Conservation (phyloP, 805 yeast species). For the Ogataea trehaloabstinens region DNA sequence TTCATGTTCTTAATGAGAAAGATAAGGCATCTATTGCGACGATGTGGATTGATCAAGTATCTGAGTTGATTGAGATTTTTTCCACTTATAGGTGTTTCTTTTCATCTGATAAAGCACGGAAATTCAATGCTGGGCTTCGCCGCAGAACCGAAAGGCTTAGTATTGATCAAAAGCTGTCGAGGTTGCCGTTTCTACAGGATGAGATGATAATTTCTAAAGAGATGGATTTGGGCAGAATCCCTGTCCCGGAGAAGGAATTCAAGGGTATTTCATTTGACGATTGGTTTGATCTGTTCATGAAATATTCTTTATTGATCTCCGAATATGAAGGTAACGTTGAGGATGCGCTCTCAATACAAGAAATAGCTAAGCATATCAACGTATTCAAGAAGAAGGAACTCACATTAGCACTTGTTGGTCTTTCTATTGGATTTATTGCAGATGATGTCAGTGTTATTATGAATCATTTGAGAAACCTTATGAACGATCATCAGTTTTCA, state of each 20-base stretch:
- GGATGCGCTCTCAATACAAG: constrained; percentile 67
- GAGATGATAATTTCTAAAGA: constrained; percentile 41
- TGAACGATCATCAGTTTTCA: constrained; percentile 73
- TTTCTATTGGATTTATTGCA: constrained; percentile 49
- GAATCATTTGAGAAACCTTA: constrained; percentile 57
- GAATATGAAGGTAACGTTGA: constrained; percentile 51
- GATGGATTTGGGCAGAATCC: constrained; percentile 22
- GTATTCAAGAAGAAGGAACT: constrained; percentile 67
- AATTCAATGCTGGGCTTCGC: constrained; percentile 66
- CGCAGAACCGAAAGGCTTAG: constrained; percentile 60
- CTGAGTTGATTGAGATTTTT: constrained; percentile 81
- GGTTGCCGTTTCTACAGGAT: constrained; percentile 64
- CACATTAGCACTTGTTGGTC: constrained; percentile 59
- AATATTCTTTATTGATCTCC: constrained; percentile 67
- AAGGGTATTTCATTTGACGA: constrained; percentile 73
- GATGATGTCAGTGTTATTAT: constrained; percentile 55
- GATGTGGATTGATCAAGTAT: constrained; percentile 77
- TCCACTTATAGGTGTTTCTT: constrained; percentile 75
- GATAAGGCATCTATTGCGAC: constrained; percentile 63
- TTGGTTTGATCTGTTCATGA: constrained; percentile 87
- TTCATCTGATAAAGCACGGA: constrained; percentile 68
- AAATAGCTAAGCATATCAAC: constrained; percentile 72
- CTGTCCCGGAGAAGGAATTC: constrained; percentile 54
- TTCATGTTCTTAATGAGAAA: constrained; percentile 5
- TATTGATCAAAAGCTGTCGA: constrained; percentile 68